phyloP scores from a whole-genome alignment of 306 rosid genomes.

The Rosa lucieae region DNA sequence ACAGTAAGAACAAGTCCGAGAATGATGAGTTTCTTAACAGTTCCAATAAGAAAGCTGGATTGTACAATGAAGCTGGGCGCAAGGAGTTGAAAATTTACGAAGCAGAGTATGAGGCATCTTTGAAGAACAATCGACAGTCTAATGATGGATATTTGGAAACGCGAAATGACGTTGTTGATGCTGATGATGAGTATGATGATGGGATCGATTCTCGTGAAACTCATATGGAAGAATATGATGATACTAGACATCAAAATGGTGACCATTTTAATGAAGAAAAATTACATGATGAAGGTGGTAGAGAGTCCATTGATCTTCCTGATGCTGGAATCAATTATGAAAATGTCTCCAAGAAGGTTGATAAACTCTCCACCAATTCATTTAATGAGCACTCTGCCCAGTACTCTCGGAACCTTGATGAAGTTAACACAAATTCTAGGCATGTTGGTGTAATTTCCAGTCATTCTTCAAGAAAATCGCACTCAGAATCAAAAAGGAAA shows the following conservation, averaged over 20 bases:
- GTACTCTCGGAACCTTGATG: constrained; percentile 27
- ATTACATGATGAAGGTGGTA: constrained; percentile 34
- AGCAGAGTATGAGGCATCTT: constrained; percentile 87
- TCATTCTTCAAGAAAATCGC: constrained; percentile 47
- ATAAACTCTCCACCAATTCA: constrained; percentile 26
- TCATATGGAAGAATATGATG: constrained; percentile 52
- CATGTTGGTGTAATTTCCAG: constrained; percentile 26
- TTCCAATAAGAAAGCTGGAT: constrained; percentile 59
- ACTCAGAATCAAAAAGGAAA: constrained; percentile 60
- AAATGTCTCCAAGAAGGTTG: constrained; percentile 39
- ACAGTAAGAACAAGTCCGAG: constrained; percentile 32
- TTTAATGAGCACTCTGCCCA: constrained; percentile 32
- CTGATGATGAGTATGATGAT: constrained; percentile 82
- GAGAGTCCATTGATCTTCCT: constrained; percentile 39
- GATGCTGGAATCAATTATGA: constrained; percentile 34
- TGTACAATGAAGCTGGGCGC: constrained; percentile 97
- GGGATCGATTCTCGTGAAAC: constrained; percentile 58
- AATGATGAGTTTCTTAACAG: constrained; percentile 33
- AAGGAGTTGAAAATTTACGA: constrained; percentile 84
- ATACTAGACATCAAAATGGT: constrained; percentile 34
- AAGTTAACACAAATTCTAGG: constrained; percentile 43
- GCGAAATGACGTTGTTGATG: constrained; percentile 42
- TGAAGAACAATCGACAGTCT: constrained; percentile 43
- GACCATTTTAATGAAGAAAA: constrained; percentile 33
- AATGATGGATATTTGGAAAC: constrained; percentile 41